Base-by-base conservation (phyloP, 2,329 filamentous ascomycete species). In the Penicillium sp. region DNA sequence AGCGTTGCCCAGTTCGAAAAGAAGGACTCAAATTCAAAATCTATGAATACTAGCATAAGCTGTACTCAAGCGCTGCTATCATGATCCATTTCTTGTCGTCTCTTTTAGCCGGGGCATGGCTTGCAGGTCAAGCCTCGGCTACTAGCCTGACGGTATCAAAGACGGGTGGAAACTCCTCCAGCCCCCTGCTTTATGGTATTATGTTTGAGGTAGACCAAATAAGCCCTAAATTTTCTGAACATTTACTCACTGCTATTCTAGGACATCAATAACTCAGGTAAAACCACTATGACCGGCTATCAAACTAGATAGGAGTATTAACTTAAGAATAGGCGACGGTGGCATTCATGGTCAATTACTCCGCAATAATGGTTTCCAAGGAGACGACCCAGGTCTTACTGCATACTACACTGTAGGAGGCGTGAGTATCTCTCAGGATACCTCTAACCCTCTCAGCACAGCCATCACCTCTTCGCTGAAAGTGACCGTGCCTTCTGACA, bases 311-410 rank as follows among this genome's bases (percentile, higher is more conserved):
- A n/a, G 15, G 11, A 18, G 9, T 11, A 37, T 9, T 37, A 18
- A 37, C n/a, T 3, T 3, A n/a, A 8, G n/a, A 37, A 3, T 37
- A 2, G 87, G 87, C 2, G 88, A 90, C 66, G 87, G 88, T 22
- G 88, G 87, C 5, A 82, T 90, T 58, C 90, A 90, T 67, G 87
- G 85, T 47, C 87, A 90, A 66, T 71, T 90, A 53, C 82, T 90
- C 54, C 82, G 81, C 49, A 90, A 90, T 71, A 81, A 86, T 47
- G 88, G 86, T 11, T 89, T 90, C 65, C 88, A 90, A 69, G 78
- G 76, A 27, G 70, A 73, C 20, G 61, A 65, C 15, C 79, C 70
- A 37, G 76, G 74, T 4, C 72, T 84, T 2, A 70, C 73, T n/a
- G 76, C 71, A 15, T 83, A 80, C 79, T 69, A 68, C 15, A 59